Conservation (phyloP, 768 basidiomycete genomes). For the Amanita pallidorosea region DNA sequence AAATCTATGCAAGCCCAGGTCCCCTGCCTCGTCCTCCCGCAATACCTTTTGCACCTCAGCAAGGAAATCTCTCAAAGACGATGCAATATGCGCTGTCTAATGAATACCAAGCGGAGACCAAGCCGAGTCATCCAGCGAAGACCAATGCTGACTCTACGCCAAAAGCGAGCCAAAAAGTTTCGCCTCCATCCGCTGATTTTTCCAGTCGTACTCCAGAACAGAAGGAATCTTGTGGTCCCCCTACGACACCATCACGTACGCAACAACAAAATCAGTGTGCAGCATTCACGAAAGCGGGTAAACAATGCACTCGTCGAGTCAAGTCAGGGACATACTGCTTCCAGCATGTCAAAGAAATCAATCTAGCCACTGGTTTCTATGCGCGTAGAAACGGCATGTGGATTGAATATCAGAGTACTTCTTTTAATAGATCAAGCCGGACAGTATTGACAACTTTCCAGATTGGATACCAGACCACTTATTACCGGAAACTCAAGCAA, state of each 20-base stretch:
- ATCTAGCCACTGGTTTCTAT: constrained; percentile 46
- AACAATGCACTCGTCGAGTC: constrained; percentile 49
- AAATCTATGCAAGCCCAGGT: constrained; percentile 19
- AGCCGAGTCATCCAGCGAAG: neutral
- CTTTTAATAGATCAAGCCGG: constrained; percentile 4
- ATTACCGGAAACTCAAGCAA: constrained; percentile 45
- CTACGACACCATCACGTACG: constrained; percentile 9
- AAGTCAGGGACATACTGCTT: constrained; percentile 47
- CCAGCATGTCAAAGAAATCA: constrained; percentile 50
- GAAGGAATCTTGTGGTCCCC: constrained; percentile 7
- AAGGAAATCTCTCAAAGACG: constrained; percentile 21
- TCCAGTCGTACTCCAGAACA: constrained; percentile 8
- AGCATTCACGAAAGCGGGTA: constrained; percentile 54
- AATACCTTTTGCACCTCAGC: constrained; percentile 4
- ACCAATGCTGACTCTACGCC: neutral
- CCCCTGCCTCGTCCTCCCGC: constrained; percentile 17
- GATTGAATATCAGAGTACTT: constrained; percentile 48
- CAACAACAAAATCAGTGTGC: constrained; percentile 38
- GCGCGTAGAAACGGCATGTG: constrained; percentile 36
- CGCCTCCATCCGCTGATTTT: constrained; percentile 5
- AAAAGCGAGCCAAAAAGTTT: constrained; percentile 3
- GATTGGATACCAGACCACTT: constrained; percentile 68
- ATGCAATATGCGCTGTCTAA: constrained; percentile 27
- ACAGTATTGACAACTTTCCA: constrained; percentile 15
- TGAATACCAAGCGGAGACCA: neutral